These are phyloP conservation scores for Candida alai DNA, from an alignment of 805 yeast genomes.

Conservation along the genomic window DNA sequence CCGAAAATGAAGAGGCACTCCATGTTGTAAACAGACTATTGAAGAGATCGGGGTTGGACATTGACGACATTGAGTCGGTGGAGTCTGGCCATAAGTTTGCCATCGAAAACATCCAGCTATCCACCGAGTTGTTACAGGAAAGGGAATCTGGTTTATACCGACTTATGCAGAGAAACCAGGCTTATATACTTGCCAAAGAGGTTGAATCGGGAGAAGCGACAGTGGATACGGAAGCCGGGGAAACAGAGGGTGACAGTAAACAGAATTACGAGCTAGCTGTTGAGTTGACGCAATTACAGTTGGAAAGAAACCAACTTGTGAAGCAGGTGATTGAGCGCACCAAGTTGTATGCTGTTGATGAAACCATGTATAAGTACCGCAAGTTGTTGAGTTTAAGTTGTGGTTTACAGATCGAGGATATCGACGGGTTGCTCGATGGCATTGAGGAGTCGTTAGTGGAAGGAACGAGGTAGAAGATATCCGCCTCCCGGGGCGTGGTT, in stretches of 20 bases:
- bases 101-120: constrained; percentile 7
- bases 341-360: constrained; percentile 42
- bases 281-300: constrained; percentile 49
- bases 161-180: constrained; percentile 39
- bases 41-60: constrained; percentile 27
- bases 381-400: constrained; percentile 72
- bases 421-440: constrained; percentile 78
- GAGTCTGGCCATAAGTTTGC: constrained; percentile 25
- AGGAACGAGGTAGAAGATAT: constrained; percentile 9
- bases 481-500: too few relatives aligned
- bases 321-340: constrained; percentile 48
- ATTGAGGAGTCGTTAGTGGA: constrained; percentile 46
- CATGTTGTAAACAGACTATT: constrained; percentile 23
- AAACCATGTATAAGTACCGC: constrained; percentile 69
- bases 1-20: constrained; percentile 32
- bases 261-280: constrained; percentile 17
- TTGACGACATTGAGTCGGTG: constrained; percentile 15
- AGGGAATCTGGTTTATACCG: constrained; percentile 22
- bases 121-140: constrained; percentile 3
- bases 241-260: constrained; percentile 17
- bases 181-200: constrained; percentile 40
- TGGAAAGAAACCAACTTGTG: constrained; percentile 40
- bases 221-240: constrained; percentile 12
- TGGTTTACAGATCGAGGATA: constrained; percentile 73
- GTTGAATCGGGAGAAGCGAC: constrained; percentile 38